Conservation (phyloP, 768 basidiomycete genomes). For the Chalciporus piperatus region DNA sequence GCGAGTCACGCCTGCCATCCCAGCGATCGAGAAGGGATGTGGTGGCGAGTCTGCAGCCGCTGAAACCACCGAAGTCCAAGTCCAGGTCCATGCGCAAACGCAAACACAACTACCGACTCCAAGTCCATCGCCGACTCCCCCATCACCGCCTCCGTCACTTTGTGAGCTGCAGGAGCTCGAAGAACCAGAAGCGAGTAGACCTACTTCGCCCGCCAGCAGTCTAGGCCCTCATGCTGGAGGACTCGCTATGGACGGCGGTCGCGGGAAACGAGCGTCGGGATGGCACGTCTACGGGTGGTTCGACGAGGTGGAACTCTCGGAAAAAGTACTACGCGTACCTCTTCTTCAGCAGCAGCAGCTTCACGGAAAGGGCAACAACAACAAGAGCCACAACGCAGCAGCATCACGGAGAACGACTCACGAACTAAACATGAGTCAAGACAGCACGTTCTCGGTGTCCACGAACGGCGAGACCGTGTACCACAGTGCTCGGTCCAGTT, state of each 20-base stretch:
- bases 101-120: conserved; percentile 26
- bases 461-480: conserved; percentile 22
- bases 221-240: conserved; percentile 28
- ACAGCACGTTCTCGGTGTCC: conserved; percentile 23
- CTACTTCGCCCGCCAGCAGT: conserved; percentile 21
- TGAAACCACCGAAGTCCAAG: background rate
- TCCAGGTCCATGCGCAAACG: background rate
- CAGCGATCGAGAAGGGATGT: background rate
- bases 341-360: too few relatives aligned
- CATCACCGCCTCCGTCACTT: background rate
- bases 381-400: conserved; percentile 12
- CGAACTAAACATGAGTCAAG: conserved; percentile 21
- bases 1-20: background rate
- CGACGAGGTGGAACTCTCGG: conserved; percentile 12
- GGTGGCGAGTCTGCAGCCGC: conserved; percentile 4
- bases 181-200: conserved; percentile 8
- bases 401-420: conserved; percentile 9
- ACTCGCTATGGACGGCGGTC: conserved; percentile 28
- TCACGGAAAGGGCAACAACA: conserved; percentile 5
- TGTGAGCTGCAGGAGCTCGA: conserved; percentile 12
- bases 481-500: conserved; percentile 32
- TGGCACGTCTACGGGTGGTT: conserved; percentile 34
- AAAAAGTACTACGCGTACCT: background rate
- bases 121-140: conserved; percentile 25
- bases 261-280: conserved; percentile 32